Evolutionary conservation across 1,139 yeast genomes (phyloP), one percentile per base, ranked within the genome.

Genomic region (Yamadazyma aaseri): DNA sequence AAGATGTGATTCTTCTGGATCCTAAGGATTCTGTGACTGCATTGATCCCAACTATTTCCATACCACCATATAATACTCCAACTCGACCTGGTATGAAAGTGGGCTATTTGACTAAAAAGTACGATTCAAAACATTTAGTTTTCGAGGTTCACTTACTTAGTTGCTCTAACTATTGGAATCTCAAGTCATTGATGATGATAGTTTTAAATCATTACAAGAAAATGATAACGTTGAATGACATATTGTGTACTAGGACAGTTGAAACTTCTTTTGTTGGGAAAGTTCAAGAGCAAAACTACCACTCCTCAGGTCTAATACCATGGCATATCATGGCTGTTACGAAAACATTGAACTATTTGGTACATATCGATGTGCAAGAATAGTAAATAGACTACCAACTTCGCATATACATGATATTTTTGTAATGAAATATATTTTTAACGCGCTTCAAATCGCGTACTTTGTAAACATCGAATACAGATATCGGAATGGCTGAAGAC

Each of bases 301-400:
- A 49, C 9, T 34, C 42, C 1, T 33, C 34, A 6, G 54, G 57
- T 1, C 33, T 67, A 12, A 63, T 81, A 2, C 97, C 97, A n/a
- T 85, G 95, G 87, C 96, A 87, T 56, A 71, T 86, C 20, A 64
- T 76, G 20, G 86, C 95, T 0, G 95, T 86, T 5, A 73, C 76
- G 20, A 86, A 84, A 51, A 68, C 81, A 46, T 55, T 83, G 49
- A 74, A 69, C 28, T 69, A 69, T 43, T 55, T 71, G 45, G 63
- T 62, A 3, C 75, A 70, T 45, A 53, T 71, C 4, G 56, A 60
- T 28, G 74, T 70, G 10, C 68, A 64, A 38, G 63, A 60, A 20
- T 57, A 45, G 32, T n/a, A 6, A 4, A 21, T 20, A 6, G 5
- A 6, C 16, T 9, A 7, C 8, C 6, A 9, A 18, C 21, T 7